Percentiles rank a stretch among this genome's conserved stretches.
Evolutionary conservation across 441 rosid genomes (phyloP).

Genomic region (Viola pubescens): DNA sequence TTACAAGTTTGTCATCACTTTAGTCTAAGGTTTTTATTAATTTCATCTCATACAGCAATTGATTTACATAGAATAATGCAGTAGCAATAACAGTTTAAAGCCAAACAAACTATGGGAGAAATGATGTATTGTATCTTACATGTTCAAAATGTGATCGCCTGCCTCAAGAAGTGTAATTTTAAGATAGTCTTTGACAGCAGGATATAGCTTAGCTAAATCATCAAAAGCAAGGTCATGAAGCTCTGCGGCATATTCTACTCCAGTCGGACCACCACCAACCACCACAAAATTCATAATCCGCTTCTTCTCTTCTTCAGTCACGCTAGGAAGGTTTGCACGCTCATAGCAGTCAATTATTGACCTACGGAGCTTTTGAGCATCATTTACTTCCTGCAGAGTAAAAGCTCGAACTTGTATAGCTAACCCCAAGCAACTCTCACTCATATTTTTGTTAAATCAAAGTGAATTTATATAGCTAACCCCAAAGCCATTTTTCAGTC

Average conservation of each 20-base stretch:
- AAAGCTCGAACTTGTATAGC: not conserved
- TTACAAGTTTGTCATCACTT: not conserved
- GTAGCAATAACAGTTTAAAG: slow-evolving; percentile 4
- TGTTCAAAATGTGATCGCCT: slow-evolving; percentile 71
- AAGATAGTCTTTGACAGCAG: slow-evolving; percentile 40
- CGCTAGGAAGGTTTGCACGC: slow-evolving; percentile 60
- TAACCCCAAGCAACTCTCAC: not conserved
- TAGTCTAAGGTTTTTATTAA: no score
- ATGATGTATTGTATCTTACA: slow-evolving; percentile 36
- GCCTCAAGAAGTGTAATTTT: slow-evolving; percentile 79
- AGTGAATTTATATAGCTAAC: not conserved
- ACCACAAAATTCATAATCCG: slow-evolving; percentile 73
- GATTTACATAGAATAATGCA: no score
- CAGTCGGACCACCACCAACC: slow-evolving; percentile 93
- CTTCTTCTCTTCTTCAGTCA: slow-evolving; percentile 79
- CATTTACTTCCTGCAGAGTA: slow-evolving; percentile 65
- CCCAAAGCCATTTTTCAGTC: not conserved
- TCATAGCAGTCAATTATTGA: slow-evolving; percentile 67
- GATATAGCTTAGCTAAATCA: slow-evolving; percentile 65
- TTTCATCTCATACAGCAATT: no score
- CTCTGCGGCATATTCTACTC: slow-evolving; percentile 92
- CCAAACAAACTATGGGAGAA: not conserved
- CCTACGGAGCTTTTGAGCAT: slow-evolving; percentile 73
- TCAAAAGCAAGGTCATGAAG: slow-evolving; percentile 72
- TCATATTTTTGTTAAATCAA: not conserved